Evolutionary conservation across 129 eudicot genomes (phyloP).

Genomic region (Lonicera japonica): DNA sequence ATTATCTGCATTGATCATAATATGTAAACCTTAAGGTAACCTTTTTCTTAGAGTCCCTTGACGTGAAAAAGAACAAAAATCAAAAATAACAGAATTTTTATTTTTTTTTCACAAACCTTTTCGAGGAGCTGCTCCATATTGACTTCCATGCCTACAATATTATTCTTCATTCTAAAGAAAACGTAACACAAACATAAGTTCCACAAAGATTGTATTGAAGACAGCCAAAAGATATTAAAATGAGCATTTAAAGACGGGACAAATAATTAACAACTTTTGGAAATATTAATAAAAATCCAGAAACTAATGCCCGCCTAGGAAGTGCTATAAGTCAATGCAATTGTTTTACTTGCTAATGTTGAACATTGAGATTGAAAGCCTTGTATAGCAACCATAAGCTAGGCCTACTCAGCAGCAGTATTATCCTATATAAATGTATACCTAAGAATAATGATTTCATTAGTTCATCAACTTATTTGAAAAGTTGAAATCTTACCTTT

Average conservation of each 20-base stretch:
- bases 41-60: conserved; percentile 10
- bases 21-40: conserved; percentile 6
- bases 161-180: conserved; percentile 79
- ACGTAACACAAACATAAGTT: conserved; percentile 4
- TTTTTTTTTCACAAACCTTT: conserved; percentile 45
- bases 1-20: conserved; percentile 49
- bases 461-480: conserved; percentile 10
- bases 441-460: neutral
- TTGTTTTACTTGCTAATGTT: neutral
- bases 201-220: conserved; percentile 1
- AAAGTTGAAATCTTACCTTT: conserved; percentile 41
- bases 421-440: neutral
- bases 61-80: conserved; percentile 8
- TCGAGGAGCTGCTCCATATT: conserved; percentile 97
- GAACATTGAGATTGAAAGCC: neutral
- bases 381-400: neutral
- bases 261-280: neutral
- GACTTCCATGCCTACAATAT: conserved; percentile 91
- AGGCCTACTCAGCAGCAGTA: neutral
- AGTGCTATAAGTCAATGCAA: neutral
- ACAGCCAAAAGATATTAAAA: neutral
- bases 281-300: neutral
- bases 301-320: neutral
- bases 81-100: too few species aligned
- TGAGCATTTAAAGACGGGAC: conserved; percentile 4